Evolutionary conservation across 345 rosid genomes (phyloP).

Genomic region (Firmiana major): DNA sequence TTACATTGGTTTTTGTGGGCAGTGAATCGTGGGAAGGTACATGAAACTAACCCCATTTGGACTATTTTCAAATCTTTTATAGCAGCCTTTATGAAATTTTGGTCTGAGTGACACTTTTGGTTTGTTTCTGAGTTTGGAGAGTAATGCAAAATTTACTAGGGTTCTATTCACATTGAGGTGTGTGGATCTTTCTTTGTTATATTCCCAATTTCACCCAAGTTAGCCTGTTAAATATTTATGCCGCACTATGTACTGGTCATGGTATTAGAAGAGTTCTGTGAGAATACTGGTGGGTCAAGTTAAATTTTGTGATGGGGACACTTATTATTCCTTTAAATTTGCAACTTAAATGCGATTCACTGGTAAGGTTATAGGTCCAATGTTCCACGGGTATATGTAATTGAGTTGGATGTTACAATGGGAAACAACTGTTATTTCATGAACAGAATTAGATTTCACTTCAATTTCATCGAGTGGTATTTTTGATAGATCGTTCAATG

Average conservation of each 20-base stretch:
- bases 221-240: not conserved
- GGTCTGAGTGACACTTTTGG: conserved; percentile 52
- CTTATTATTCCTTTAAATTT: not conserved
- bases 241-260: not conserved
- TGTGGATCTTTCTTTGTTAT: not conserved
- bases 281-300: no score
- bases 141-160: conserved; percentile 7
- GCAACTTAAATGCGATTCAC: not conserved
- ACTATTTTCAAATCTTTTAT: conserved; percentile 51
- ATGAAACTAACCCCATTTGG: conserved; percentile 40
- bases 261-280: not conserved
- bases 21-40: conserved; percentile 75
- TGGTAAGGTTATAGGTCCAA: not conserved
- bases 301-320: not conserved
- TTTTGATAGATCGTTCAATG: not conserved
- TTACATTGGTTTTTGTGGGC: conserved; percentile 22
- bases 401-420: not conserved
- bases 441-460: not conserved
- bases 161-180: not conserved
- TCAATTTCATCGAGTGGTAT: not conserved
- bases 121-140: conserved; percentile 10
- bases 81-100: conserved; percentile 61
- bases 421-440: not conserved
- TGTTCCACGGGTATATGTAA: not conserved
- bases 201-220: not conserved